Evolutionary conservation across 352 stramenopile genomes (phyloP).

Genomic region (Phytophthora syringae): DNA sequence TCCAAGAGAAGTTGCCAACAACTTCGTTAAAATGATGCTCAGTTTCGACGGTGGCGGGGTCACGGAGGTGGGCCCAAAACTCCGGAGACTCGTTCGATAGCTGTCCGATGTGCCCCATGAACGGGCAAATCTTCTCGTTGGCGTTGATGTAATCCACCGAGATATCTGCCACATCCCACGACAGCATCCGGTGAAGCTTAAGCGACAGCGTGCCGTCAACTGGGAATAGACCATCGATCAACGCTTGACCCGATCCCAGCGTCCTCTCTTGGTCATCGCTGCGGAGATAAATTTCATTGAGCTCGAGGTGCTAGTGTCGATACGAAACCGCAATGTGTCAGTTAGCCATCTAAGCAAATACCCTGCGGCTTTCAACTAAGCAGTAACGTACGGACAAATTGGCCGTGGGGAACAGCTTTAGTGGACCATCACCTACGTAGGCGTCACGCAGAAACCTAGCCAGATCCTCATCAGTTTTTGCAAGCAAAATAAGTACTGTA

Average conservation of each 20-base stretch:
- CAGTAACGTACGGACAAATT: conserved; percentile 62
- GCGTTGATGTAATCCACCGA: conserved; percentile 82
- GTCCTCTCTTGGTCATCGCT: conserved; percentile 88
- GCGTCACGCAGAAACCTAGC: conserved; percentile 64
- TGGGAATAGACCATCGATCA: conserved; percentile 84
- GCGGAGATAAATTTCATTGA: conserved; percentile 74
- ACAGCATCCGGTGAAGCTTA: conserved; percentile 70
- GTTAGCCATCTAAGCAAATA: background rate
- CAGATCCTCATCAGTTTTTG: conserved; percentile 1
- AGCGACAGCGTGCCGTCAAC: conserved; percentile 51
- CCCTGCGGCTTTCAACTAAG: background rate
- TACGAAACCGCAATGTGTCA: background rate
- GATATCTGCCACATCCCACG: conserved; percentile 80
- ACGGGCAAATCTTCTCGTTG: conserved; percentile 81
- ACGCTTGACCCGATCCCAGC: conserved; percentile 79
- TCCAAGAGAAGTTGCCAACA: conserved; percentile 85
- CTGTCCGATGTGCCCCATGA: conserved; percentile 76
- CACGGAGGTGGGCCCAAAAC: conserved; percentile 58
- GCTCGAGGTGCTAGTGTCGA: conserved; percentile 41
- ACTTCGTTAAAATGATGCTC: conserved; percentile 64
- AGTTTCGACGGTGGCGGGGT: conserved; percentile 52
- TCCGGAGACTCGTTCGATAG: conserved; percentile 60
- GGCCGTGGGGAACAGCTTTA: conserved; percentile 73
- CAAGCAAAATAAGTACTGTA: background rate
- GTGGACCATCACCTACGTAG: conserved; percentile 72